Base-by-base conservation (phyloP, 2,329 filamentous ascomycete genomes). In the Aplosporella prunicola region DNA sequence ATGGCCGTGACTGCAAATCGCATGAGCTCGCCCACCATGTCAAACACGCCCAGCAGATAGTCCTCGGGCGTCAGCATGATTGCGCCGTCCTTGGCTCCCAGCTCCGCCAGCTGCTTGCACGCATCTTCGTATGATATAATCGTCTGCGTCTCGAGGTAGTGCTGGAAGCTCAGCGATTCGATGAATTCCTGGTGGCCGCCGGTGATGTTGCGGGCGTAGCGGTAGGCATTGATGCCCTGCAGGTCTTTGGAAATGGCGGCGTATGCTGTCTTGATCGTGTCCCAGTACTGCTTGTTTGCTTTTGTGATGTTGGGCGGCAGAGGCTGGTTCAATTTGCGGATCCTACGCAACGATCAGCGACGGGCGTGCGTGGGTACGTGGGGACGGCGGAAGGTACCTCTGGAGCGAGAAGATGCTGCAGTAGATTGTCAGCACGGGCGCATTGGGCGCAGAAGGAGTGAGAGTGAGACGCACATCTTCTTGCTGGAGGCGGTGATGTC, bases 21-120 rank as follows among this genome's bases (percentile, higher is more conserved):
- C 91, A 98, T 98, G 67, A 96, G 71, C 65, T 98, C 91, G 25
- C 91, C 91, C 1, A 88, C 88, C 48, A 96, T 74, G 58, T 98
- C 91, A 53, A 94, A 95, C 2, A 98, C 63, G 7, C 89, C 91
- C 45, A 91, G 80, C 41, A 94, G 64, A 56, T 94, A 96, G 60
- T 98, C 91, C 39, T 89, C 77, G 17, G 78, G 71, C 2, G 82
- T 85, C 14, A 95, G 67, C 1, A 68, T 51, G 2, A 95, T 71
- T 1, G 68, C 69, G 0, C 63, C 57, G 3, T 53, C 58, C 5
- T 59, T 52, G 9, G 49, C 48, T 33, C 60, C 56, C 43, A 68
- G 48, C 4, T 51, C 41, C 20, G 55, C 51, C 32, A 67, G 45
- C 34, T 57, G 48, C 35, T 53, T 45, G 31, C 54, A 50, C 44